Evolutionary conservation across 2,329 filamentous ascomycete genomes (phyloP).

Genomic region (Colletotrichum sp.): DNA sequence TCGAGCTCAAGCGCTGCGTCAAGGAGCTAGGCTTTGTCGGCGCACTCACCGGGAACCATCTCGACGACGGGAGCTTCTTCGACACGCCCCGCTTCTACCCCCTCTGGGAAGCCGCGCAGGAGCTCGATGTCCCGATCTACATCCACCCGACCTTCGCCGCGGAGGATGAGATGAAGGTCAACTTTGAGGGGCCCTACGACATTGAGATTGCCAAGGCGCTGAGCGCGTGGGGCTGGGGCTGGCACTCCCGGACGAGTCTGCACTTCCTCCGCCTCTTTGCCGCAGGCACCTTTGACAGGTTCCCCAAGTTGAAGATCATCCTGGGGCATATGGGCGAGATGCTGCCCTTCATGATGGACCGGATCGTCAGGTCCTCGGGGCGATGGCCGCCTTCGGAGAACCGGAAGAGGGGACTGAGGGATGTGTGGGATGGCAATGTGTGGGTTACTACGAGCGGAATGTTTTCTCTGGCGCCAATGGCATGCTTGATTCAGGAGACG

Average conservation of each 20-base stretch:
- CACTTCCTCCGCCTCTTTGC: conserved; percentile 40
- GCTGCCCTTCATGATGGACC: conserved; percentile 60
- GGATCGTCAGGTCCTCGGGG: conserved; percentile 32
- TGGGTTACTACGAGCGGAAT: conserved; percentile 63
- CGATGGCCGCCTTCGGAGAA: conserved; percentile 27
- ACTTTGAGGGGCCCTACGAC: conserved; percentile 40
- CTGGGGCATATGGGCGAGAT: conserved; percentile 49
- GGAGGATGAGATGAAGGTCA: conserved; percentile 23
- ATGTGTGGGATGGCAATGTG: conserved; percentile 61
- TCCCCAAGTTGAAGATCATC: conserved; percentile 41
- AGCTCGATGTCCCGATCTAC: conserved; percentile 56
- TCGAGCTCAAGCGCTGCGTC: conserved; percentile 33
- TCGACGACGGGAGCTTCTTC: conserved; percentile 33
- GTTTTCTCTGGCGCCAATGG: conserved; percentile 54
- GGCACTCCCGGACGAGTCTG: conserved; percentile 22
- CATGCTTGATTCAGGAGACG: conserved; percentile 47
- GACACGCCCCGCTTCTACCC: conserved; percentile 31
- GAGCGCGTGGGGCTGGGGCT: conserved; percentile 43
- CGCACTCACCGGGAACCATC: conserved; percentile 26
- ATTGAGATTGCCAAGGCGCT: conserved; percentile 64
- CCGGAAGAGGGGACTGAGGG: conserved; percentile 41
- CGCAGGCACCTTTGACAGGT: conserved; percentile 37
- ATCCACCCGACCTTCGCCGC: conserved; percentile 44
- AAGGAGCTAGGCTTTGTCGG: conserved; percentile 35
- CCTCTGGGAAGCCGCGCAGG: conserved; percentile 38